Evolutionary conservation across 306 rosid species (phyloP).

Genomic region (Betula pendula): DNA sequence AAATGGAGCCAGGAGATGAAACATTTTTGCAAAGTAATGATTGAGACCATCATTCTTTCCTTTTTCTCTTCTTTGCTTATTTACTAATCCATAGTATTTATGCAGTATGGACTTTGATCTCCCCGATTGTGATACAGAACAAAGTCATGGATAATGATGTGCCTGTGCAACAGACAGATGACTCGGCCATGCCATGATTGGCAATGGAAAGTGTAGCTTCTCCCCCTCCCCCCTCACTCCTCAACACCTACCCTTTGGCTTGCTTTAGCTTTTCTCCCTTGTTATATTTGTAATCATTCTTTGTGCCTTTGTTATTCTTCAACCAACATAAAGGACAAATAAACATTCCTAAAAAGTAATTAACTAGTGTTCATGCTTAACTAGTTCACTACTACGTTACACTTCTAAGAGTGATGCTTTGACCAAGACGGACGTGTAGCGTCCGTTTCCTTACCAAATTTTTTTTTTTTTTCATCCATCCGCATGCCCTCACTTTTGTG

Average conservation of each 20-base stretch:
- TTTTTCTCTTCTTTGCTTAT: background rate
- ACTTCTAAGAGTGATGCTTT: too few species aligned
- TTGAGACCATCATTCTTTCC: background rate
- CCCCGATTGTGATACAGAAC: slow-evolving; percentile 57
- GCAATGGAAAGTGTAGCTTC: background rate
- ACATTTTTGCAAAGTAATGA: background rate
- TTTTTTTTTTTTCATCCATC: too few species aligned
- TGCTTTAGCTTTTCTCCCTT: background rate
- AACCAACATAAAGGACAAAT: background rate
- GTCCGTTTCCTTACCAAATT: too few species aligned
- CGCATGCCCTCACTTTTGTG: too few species aligned
- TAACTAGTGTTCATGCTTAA: too few species aligned
- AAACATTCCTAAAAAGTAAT: background rate
- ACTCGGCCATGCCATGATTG: slow-evolving; percentile 42
- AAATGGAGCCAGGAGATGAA: background rate
- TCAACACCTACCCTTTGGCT: too few species aligned
- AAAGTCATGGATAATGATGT: slow-evolving; percentile 46
- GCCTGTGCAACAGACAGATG: slow-evolving; percentile 37
- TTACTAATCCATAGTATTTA: slow-evolving; percentile 9
- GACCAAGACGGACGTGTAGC: too few species aligned
- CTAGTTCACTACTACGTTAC: too few species aligned
- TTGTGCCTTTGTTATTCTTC: slow-evolving; percentile 1
- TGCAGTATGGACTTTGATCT: slow-evolving; percentile 85
- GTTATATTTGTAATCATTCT: background rate
- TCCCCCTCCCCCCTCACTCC: background rate